These are phyloP conservation scores for Kwoniella botswanensis DNA, from an alignment of 768 basidiomycete species.

Conservation along the genomic window DNA sequence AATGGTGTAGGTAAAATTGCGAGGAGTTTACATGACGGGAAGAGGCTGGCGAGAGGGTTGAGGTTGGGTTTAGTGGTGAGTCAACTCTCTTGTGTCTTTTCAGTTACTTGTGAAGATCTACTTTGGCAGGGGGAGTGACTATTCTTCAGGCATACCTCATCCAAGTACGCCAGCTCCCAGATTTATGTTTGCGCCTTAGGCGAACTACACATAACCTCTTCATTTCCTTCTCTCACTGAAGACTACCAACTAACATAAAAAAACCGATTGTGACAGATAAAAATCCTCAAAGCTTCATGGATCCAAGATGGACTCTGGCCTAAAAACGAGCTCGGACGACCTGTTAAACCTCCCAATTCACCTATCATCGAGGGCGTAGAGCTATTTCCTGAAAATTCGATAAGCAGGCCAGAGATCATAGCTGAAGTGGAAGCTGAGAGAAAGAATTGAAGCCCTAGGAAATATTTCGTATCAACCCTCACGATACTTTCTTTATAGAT, in stretches of 20 bases:
- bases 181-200: too few species aligned
- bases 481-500: too few species aligned
- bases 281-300: slow-evolving; percentile 43
- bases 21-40: slow-evolving; percentile 29
- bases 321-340: slow-evolving; percentile 32
- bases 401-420: not conserved
- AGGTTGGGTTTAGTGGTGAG: slow-evolving; percentile 48
- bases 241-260: too few species aligned
- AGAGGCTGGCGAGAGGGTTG: slow-evolving; percentile 35
- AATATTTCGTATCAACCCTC: too few species aligned
- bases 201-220: too few species aligned
- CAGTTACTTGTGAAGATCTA: too few species aligned
- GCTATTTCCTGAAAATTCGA: slow-evolving; percentile 12
- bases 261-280: slow-evolving; percentile 25
- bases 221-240: too few species aligned
- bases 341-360: slow-evolving; percentile 38
- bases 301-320: slow-evolving; percentile 52
- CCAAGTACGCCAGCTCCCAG: too few species aligned
- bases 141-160: too few species aligned
- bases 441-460: not conserved
- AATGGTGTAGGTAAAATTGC: slow-evolving; percentile 32
- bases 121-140: too few species aligned
- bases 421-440: not conserved
- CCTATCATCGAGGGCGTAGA: slow-evolving; percentile 24
- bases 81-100: not conserved